phyloP scores from a whole-genome alignment of 192 early-diverging fungal species.

The Gonapodya prolifera region DNA sequence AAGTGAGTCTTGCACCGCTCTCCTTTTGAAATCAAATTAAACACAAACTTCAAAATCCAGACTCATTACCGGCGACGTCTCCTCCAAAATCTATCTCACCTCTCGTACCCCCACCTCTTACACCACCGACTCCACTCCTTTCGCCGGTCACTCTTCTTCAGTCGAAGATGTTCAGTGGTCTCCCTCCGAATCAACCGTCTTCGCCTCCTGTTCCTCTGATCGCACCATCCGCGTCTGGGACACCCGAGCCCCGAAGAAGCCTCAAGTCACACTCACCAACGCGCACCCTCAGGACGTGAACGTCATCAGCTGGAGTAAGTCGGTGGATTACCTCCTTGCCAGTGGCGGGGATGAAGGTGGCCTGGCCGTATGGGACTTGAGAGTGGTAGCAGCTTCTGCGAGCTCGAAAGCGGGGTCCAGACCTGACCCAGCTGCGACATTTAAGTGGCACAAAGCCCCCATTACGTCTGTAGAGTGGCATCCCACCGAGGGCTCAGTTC shows the following conservation, averaged over 20 bases:
- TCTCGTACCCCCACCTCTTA: constrained; percentile 34
- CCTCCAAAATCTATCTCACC: constrained; percentile 71
- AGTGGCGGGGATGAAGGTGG: constrained; percentile 85
- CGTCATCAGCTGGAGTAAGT: constrained; percentile 92
- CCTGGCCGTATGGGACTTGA: constrained; percentile 95
- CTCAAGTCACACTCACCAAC: constrained; percentile 54
- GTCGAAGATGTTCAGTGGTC: constrained; percentile 99
- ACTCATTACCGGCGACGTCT: constrained; percentile 77
- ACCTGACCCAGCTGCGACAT: constrained; percentile 72
- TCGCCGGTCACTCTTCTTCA: constrained; percentile 68
- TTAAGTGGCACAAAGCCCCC: constrained; percentile 84
- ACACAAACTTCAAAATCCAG: constrained; percentile 14
- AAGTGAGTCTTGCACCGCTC: constrained; percentile 16
- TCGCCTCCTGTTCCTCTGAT: constrained; percentile 86
- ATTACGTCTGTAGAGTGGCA: constrained; percentile 98
- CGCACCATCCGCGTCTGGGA: constrained; percentile 94
- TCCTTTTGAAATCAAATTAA: neutral
- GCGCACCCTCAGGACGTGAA: constrained; percentile 88
- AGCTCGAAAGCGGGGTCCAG: constrained; percentile 11
- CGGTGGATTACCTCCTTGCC: constrained; percentile 68
- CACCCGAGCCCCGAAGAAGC: constrained; percentile 58
- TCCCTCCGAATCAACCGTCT: constrained; percentile 73
- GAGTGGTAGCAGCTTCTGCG: constrained; percentile 16
- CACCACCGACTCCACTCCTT: constrained; percentile 26
- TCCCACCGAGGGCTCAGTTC: constrained; percentile 77